Conservation (phyloP, 2,329 filamentous ascomycete genomes). For the Xylariales sp. region DNA sequence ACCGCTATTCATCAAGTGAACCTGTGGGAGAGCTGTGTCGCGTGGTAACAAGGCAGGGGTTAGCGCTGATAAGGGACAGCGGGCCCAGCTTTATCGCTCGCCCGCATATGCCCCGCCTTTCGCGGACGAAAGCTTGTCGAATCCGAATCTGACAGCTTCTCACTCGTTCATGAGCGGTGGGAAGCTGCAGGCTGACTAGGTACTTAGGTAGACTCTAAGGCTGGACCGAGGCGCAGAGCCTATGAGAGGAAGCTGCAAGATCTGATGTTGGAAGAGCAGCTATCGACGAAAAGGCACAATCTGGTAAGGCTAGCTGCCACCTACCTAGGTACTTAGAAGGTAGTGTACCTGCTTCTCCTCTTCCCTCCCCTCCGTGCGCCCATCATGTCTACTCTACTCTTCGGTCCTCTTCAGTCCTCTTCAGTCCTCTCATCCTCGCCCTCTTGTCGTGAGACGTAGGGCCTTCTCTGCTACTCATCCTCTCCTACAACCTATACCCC, state of each 20-base stretch:
- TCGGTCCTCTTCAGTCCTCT: too few relatives aligned
- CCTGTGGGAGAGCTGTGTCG: not conserved
- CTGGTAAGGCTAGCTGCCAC: too few relatives aligned
- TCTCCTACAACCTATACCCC: too few relatives aligned
- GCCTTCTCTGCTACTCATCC: too few relatives aligned
- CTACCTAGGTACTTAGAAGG: too few relatives aligned
- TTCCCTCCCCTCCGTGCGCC: not conserved
- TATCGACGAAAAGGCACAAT: not conserved
- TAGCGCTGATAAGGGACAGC: constrained; percentile 1
- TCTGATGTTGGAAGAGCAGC: not conserved
- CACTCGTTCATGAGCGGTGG: constrained; percentile 4
- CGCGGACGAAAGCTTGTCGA: not conserved
- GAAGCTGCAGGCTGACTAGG: not conserved
- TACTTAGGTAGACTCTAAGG: not conserved
- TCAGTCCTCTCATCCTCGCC: too few relatives aligned
- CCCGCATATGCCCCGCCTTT: constrained; percentile 6
- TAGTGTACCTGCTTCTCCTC: not conserved
- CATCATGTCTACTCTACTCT: too few relatives aligned
- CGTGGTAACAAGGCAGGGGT: not conserved
- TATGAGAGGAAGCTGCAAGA: not conserved
- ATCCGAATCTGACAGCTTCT: constrained; percentile 4
- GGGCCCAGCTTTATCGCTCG: constrained; percentile 2
- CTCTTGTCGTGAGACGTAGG: too few relatives aligned
- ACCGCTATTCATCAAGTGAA: not conserved
- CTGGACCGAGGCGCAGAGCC: not conserved